Conservation (phyloP, 1,284 basidiomycete species). For the Tilletia horrida region DNA sequence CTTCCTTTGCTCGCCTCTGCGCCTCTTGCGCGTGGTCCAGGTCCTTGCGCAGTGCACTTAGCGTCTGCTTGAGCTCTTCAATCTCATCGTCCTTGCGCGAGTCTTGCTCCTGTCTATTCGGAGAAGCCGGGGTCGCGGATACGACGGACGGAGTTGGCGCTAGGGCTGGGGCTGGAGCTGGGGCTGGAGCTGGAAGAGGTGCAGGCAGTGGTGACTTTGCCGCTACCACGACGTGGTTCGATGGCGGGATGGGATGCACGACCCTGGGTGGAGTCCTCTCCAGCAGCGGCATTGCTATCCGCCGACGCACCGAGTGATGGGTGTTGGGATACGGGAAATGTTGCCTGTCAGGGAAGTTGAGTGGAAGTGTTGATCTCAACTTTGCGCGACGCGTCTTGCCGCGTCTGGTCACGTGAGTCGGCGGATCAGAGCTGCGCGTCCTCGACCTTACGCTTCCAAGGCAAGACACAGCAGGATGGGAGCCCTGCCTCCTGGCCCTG, state of each 20-base stretch:
- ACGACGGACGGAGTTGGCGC: background rate
- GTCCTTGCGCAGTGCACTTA: background rate
- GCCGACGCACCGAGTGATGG: too few relatives aligned
- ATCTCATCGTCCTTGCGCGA: background rate
- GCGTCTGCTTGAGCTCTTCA: background rate
- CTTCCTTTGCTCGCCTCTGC: background rate
- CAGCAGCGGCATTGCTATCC: slow-evolving; percentile 6
- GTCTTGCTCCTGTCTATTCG: background rate
- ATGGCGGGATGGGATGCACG: background rate
- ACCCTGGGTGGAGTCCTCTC: slow-evolving; percentile 6
- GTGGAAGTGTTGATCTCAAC: too few relatives aligned
- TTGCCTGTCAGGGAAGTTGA: too few relatives aligned
- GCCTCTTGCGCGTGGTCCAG: background rate
- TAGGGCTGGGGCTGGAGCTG: background rate
- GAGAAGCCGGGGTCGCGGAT: background rate
- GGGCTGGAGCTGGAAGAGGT: background rate
- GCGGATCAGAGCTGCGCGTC: too few relatives aligned
- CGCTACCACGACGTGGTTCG: background rate
- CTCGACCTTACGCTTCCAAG: too few relatives aligned
- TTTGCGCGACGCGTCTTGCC: too few relatives aligned
- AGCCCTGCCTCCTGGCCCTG: too few relatives aligned
- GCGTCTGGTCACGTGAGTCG: too few relatives aligned
- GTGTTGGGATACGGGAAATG: too few relatives aligned
- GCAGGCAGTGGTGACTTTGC: background rate
- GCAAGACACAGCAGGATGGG: too few relatives aligned